Base-by-base conservation (phyloP, 805 yeast species). In the Zygoascus flipseniorum region DNA sequence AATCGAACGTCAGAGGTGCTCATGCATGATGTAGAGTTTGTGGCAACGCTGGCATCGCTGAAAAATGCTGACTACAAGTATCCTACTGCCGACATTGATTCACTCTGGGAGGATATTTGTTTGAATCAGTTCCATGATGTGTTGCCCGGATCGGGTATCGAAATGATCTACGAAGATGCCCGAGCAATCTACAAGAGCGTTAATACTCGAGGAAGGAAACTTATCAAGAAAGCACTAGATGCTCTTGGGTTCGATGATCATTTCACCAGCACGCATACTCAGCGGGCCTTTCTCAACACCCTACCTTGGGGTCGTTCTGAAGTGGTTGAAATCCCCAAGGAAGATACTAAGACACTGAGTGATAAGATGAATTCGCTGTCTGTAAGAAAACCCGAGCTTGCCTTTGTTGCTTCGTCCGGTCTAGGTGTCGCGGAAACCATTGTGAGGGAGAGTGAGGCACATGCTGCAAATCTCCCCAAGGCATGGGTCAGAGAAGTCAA, bases 91-190 rank as follows among this genome's bases (percentile, higher is more conserved):
- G 78, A 82, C 55, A 76, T 92, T 45, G 81, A 83, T 57, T 75
- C 71, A 1, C 68, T 92, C 56, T 92, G 99, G 99, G 92, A 89
- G 66, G 82, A 87, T 67, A 81, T 92, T 19, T 80, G 89, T 56
- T 72, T 93, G 53, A 89, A 96, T 65, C 98, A 92, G 67, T 92
- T 92, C 73, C 99, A 92, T 68, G 99, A 92, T 72, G 97, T 92
- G 18, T 75, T 93, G 52, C 99, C 99, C 2, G 99, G 99, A 2
- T 85, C 95, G 5, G 88, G 96, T 69, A 92, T 92, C 62, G 96
- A 89, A 57, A 80, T 87, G 81, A 97, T 92, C 11, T 92, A 92
- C 66, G 89, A 88, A 61, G 93, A 86, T 62, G 97, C 92, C 9
- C 79, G 82, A 64, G 90, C 92, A 32, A 82, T 87, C 79, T 76